Conservation (phyloP, 495 filamentous ascomycete genomes). For the Trichoderma virens region DNA sequence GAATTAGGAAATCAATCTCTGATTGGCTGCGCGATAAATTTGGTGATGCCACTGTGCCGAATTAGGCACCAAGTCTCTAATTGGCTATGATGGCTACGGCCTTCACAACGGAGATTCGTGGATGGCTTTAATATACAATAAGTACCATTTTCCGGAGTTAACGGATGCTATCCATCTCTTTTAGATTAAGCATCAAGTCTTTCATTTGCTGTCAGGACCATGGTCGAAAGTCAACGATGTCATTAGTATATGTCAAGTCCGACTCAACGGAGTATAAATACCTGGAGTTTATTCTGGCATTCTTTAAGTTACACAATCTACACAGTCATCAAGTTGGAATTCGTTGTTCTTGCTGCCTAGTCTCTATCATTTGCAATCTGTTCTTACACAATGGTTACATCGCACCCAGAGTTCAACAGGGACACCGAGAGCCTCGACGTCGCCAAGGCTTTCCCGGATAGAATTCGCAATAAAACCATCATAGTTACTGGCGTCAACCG, state of each 20-base stretch:
- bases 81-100: not conserved
- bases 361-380: not conserved
- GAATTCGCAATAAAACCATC: slow-evolving; percentile 32
- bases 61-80: not conserved
- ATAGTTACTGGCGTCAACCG: slow-evolving; percentile 37
- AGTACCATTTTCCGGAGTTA: not conserved
- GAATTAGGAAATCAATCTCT: not conserved
- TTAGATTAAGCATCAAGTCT: not conserved
- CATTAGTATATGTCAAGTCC: not conserved
- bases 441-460: slow-evolving; percentile 28
- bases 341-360: not conserved
- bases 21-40: not conserved
- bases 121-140: not conserved
- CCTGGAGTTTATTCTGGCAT: not conserved
- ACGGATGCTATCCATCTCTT: not conserved
- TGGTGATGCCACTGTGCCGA: not conserved
- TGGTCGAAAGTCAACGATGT: not conserved
- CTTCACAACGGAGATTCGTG: not conserved
- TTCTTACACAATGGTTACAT: slow-evolving; percentile 17
- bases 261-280: not conserved
- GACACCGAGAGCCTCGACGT: slow-evolving; percentile 34
- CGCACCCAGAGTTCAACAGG: slow-evolving; percentile 29
- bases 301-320: not conserved
- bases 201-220: not conserved
- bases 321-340: not conserved